Conservation (phyloP, 495 filamentous ascomycete species). For the Aspergillus saccharolyticus region DNA sequence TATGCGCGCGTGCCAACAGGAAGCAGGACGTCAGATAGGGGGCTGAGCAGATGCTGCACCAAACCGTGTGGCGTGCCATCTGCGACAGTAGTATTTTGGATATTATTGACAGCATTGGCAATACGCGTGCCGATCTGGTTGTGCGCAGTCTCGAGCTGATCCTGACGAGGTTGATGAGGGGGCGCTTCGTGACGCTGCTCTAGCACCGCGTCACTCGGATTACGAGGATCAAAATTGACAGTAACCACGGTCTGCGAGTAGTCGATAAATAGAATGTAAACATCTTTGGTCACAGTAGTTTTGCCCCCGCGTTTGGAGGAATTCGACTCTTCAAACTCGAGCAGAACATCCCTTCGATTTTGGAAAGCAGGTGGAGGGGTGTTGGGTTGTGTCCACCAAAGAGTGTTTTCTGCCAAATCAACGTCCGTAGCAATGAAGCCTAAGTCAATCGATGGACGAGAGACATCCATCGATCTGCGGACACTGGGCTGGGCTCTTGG, state of each 20-base stretch:
- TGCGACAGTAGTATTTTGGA: slow-evolving; percentile 74
- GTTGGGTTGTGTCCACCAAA: slow-evolving; percentile 78
- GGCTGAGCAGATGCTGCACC: slow-evolving; percentile 69
- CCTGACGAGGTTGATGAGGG: slow-evolving; percentile 79
- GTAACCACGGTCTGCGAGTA: slow-evolving; percentile 93
- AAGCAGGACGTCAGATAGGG: slow-evolving; percentile 65
- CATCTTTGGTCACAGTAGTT: slow-evolving; percentile 65
- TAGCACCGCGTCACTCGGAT: slow-evolving; percentile 63
- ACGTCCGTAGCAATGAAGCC: slow-evolving; percentile 83
- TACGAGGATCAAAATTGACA: slow-evolving; percentile 69
- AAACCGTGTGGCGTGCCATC: slow-evolving; percentile 77
- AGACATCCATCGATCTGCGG: slow-evolving; percentile 70
- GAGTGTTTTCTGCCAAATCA: slow-evolving; percentile 63
- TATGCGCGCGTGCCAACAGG: slow-evolving; percentile 85
- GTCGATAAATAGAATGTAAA: slow-evolving; percentile 85
- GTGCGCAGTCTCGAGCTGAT: slow-evolving; percentile 84
- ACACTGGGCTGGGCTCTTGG: slow-evolving; percentile 43
- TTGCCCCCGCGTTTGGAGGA: slow-evolving; percentile 63
- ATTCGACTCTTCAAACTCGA: slow-evolving; percentile 74
- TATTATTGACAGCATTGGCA: slow-evolving; percentile 56
- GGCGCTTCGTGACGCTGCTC: slow-evolving; percentile 87
- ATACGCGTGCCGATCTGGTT: slow-evolving; percentile 70
- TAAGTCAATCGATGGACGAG: slow-evolving; percentile 62
- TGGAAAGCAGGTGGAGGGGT: slow-evolving; percentile 76
- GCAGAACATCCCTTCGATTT: slow-evolving; percentile 75